phyloP scores from a whole-genome alignment of 176 grass and related monocot genomes.

The Leersia perrieri region DNA sequence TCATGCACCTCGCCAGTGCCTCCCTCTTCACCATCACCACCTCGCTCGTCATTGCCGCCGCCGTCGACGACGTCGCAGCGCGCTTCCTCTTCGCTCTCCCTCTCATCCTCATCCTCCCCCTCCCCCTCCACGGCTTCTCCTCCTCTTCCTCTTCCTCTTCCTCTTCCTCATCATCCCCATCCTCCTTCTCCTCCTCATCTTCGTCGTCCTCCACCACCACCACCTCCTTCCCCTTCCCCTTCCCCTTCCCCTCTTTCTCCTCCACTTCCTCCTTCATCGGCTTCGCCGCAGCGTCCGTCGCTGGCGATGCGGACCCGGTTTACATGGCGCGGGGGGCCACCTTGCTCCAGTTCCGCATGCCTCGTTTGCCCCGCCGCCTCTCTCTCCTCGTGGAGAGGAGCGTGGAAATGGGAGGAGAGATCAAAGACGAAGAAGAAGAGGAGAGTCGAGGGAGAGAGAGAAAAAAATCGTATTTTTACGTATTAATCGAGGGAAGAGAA shows the following conservation, averaged over 20 bases:
- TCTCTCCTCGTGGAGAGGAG: conserved; percentile 17
- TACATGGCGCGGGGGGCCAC: conserved; percentile 48
- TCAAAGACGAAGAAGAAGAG: conserved; percentile 37
- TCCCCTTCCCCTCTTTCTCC: background rate
- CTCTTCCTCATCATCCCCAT: background rate
- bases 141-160: no score
- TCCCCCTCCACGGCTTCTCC: background rate
- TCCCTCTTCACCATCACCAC: conserved; percentile 64
- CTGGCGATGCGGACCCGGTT: conserved; percentile 39
- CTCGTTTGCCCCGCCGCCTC: conserved; percentile 29
- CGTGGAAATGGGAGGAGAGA: conserved; percentile 46
- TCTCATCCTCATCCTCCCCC: background rate
- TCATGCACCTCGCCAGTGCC: conserved; percentile 52
- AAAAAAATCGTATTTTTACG: conserved; percentile 31
- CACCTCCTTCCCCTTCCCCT: background rate
- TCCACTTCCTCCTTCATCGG: conserved; percentile 8
- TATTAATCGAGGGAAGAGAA: conserved; percentile 50
- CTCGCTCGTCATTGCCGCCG: conserved; percentile 15
- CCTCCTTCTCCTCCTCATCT: background rate
- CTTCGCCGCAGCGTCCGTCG: background rate
- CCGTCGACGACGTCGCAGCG: background rate
- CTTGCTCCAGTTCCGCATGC: conserved; percentile 42
- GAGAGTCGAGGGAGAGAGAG: conserved; percentile 11
- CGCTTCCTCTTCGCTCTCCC: background rate
- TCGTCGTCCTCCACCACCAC: background rate